Conservation (phyloP, 2,329 filamentous ascomycete genomes). For the Alternaria triticina region DNA sequence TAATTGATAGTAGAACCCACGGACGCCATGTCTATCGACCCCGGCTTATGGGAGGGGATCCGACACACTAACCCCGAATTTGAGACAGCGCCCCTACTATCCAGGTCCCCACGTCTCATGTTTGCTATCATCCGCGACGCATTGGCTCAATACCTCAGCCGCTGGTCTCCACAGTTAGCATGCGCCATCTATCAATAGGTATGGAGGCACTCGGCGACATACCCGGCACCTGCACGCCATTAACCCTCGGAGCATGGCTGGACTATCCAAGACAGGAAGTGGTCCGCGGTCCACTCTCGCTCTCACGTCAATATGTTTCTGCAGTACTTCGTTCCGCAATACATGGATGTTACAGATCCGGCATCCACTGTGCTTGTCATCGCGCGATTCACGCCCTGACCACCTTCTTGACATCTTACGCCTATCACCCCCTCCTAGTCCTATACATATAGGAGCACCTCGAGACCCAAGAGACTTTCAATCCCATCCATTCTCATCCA, state of each 20-base stretch:
- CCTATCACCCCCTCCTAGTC: conserved; percentile 26
- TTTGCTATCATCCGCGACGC: conserved; percentile 47
- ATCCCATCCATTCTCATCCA: conserved; percentile 33
- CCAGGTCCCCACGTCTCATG: conserved; percentile 47
- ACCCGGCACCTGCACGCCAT: conserved; percentile 46
- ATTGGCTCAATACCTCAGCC: conserved; percentile 42
- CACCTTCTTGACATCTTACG: conserved; percentile 33
- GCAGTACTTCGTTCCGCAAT: conserved; percentile 50
- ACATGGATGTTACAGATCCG: conserved; percentile 48
- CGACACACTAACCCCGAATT: conserved; percentile 44
- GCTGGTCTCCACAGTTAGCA: conserved; percentile 40
- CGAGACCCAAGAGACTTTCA: conserved; percentile 28
- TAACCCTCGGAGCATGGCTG: conserved; percentile 41
- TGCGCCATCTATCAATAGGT: conserved; percentile 49
- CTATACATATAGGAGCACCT: conserved; percentile 45
- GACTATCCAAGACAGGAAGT: conserved; percentile 44
- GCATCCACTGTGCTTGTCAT: conserved; percentile 46
- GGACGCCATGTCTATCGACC: conserved; percentile 36
- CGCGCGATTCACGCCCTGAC: conserved; percentile 43
- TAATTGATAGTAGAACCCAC: conserved; percentile 44
- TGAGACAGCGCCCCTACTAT: conserved; percentile 46
- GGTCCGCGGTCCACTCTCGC: conserved; percentile 43
- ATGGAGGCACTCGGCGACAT: conserved; percentile 44
- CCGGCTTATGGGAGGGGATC: conserved; percentile 48
- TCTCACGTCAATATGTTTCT: conserved; percentile 51